A percentile compares a stretch with the other conserved stretches of the same genome.
Evolutionary conservation across 164 flowering plant genomes (phyloP).

Genomic region (Taxillus chinensis): DNA sequence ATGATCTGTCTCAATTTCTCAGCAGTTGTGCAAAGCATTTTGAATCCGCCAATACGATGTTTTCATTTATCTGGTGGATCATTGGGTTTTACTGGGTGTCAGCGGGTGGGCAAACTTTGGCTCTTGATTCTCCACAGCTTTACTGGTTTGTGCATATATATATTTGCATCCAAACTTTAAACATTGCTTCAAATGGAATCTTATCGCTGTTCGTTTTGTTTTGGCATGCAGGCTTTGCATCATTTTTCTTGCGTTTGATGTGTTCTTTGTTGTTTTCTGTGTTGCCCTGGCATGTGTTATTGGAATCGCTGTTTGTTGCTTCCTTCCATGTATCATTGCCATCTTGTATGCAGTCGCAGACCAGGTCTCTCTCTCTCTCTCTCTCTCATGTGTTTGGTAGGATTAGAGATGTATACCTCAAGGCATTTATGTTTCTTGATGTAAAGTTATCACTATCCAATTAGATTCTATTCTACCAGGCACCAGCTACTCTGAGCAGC

Average conservation of each 20-base stretch:
- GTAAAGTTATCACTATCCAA: too few relatives aligned
- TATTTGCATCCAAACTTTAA: not conserved
- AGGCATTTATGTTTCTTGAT: too few relatives aligned
- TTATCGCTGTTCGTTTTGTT: not conserved
- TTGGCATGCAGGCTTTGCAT: slow-evolving; percentile 2
- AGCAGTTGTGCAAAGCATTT: slow-evolving; percentile 58
- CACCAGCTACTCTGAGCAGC: too few relatives aligned
- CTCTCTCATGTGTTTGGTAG: not conserved
- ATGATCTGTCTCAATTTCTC: not conserved
- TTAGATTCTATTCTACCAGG: too few relatives aligned
- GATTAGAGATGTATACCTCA: too few relatives aligned
- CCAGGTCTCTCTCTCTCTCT: not conserved
- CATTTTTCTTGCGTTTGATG: slow-evolving; percentile 2
- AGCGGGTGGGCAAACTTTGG: slow-evolving; percentile 49
- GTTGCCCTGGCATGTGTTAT: not conserved
- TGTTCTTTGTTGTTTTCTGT: slow-evolving; percentile 4
- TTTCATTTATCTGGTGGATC: slow-evolving; percentile 88
- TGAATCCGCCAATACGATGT: slow-evolving; percentile 82
- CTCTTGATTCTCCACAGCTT: slow-evolving; percentile 55
- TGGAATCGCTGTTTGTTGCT: slow-evolving; percentile 5
- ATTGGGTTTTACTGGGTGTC: slow-evolving; percentile 86
- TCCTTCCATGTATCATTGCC: slow-evolving; percentile 1
- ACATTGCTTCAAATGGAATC: slow-evolving; percentile 1
- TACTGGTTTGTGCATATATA: slow-evolving; percentile 45
- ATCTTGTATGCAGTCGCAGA: not conserved